Evolutionary conservation across 2,329 filamentous ascomycete species (phyloP), one percentile per base, ranked within the genome.

Genomic region (Fusarium newnesense): DNA sequence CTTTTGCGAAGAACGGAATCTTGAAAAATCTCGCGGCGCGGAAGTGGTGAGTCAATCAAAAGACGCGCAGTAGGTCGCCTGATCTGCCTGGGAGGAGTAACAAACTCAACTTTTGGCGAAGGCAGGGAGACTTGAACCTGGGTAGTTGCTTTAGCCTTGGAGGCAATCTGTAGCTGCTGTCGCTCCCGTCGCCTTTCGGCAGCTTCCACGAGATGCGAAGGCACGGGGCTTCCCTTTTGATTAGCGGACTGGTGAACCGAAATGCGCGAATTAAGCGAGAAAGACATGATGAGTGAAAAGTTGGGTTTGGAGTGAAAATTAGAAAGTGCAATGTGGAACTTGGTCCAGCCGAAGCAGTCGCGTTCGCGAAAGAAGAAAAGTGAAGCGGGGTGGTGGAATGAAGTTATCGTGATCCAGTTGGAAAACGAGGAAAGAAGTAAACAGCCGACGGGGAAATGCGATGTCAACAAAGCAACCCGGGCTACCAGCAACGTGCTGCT

Each of bases 21-120:
- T 39, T 60, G 36, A n/a, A 72, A 61, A n/a, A 61, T 65, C 30
- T 68, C 64, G 39, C 59, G 24, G 34, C 63, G 60, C 28, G 53
- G 63, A 40, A 67, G 47, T 21, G 69, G 71, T 26, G 71, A 73
- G 42, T 76, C 64, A 34, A 68, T 60, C 40, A 74, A 49, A 19
- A 70, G 62, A 39, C 59, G 65, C 11, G n/a, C 54, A 37, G 62
- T 59, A 21, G 66, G 69, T 18, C 69, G 63, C n/a, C 53, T 42
- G 46, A 70, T 73, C 11, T 36, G 64, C 54, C 69, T 57, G 9
- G 73, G 64, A 24, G 71, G 63, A n/a, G 69, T 73, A 28, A 60
- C 46, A 34, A 67, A 37, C 42, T 59, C 47, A 30, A 50, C 32
- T 28, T 54, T 54, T 64, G 52, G 49, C 49, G 42, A n/a, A 58